Evolutionary conservation across 2,329 filamentous ascomycete species (phyloP).

Genomic region (Endocalyx cinctus): DNA sequence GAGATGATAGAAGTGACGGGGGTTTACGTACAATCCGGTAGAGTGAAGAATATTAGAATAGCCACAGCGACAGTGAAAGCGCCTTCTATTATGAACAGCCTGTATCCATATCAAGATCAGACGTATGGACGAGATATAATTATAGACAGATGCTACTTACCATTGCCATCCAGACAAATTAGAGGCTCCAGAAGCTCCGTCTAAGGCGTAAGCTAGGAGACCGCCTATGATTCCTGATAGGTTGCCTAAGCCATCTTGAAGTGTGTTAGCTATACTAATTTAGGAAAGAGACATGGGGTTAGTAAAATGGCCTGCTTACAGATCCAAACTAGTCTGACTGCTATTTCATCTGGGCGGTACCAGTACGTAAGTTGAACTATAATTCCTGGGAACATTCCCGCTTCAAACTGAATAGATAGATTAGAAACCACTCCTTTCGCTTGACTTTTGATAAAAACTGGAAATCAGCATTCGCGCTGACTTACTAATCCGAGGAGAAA

Average conservation of each 20-base stretch:
- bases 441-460: no score
- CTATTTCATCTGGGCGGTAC: constrained; percentile 25
- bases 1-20: background rate
- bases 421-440: no score
- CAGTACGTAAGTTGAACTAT: constrained; percentile 42
- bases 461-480: no score
- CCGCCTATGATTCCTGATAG: constrained; percentile 36
- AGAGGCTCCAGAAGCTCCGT: constrained; percentile 29
- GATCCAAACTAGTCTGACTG: background rate
- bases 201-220: constrained; percentile 39
- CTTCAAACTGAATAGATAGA: constrained; percentile 27
- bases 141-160: constrained; percentile 10
- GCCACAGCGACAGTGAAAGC: background rate
- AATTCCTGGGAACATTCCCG: constrained; percentile 37
- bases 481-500: constrained; percentile 34
- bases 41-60: background rate
- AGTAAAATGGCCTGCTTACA: background rate
- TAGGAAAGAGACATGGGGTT: background rate
- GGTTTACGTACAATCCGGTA: background rate
- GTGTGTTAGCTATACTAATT: background rate
- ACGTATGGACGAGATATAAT: background rate
- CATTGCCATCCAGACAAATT: constrained; percentile 32
- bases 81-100: background rate
- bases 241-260: constrained; percentile 35
- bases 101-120: constrained; percentile 4